Percentiles rank a stretch among this genome's conserved stretches.
phyloP scores from a whole-genome alignment of 768 basidiomycete species.

The Boletellus ananiceps region DNA sequence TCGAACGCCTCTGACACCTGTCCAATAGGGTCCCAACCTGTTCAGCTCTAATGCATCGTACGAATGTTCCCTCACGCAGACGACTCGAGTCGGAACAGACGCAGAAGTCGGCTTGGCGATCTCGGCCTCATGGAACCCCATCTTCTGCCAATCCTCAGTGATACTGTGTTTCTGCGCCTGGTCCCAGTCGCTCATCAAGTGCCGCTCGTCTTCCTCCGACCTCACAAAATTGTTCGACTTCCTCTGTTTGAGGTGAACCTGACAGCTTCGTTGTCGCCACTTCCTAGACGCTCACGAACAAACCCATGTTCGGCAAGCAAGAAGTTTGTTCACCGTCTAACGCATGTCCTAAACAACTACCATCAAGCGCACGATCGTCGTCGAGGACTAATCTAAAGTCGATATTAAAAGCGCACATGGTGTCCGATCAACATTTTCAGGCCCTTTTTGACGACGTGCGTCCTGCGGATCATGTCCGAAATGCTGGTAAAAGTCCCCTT shows the following conservation, averaged over 20 bases:
- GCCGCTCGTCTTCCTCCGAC: too few relatives aligned
- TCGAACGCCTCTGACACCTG: not conserved
- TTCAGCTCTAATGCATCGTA: slow-evolving; percentile 17
- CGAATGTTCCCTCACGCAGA: slow-evolving; percentile 3
- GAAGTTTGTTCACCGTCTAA: not conserved
- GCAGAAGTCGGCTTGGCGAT: slow-evolving; percentile 42
- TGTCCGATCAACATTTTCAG: slow-evolving; percentile 16
- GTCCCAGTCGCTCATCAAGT: too few relatives aligned
- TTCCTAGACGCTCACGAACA: not conserved
- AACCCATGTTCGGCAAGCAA: slow-evolving; percentile 2
- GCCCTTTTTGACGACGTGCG: slow-evolving; percentile 1
- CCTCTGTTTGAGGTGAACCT: too few relatives aligned
- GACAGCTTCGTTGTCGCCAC: too few relatives aligned
- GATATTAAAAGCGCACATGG: slow-evolving; percentile 22
- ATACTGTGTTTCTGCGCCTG: slow-evolving; percentile 36
- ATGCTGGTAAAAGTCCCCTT: slow-evolving; percentile 4
- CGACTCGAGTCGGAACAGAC: slow-evolving; percentile 12
- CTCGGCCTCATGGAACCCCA: slow-evolving; percentile 67
- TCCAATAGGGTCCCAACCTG: slow-evolving; percentile 4
- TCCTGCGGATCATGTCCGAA: slow-evolving; percentile 10
- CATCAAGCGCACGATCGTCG: slow-evolving; percentile 15
- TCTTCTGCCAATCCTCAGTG: slow-evolving; percentile 63
- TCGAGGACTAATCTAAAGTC: slow-evolving; percentile 32
- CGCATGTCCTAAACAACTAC: not conserved
- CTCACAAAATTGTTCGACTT: too few relatives aligned